Evolutionary conservation across 2,329 filamentous ascomycete genomes (phyloP).

Genomic region (Bisporella sp.): DNA sequence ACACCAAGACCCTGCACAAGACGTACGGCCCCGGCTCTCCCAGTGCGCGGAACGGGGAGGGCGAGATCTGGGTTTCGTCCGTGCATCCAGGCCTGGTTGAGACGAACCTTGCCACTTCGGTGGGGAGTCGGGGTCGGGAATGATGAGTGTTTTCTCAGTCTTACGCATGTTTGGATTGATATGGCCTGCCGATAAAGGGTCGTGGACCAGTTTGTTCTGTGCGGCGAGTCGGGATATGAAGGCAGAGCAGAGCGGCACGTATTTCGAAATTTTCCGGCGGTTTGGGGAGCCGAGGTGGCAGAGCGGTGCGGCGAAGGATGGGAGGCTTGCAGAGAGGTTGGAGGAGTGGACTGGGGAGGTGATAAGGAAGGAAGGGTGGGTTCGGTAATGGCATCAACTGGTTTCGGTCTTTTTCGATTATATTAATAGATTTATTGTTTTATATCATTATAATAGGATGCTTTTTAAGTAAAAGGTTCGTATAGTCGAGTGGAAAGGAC

Average conservation of each 20-base stretch:
- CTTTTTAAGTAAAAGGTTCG: no score
- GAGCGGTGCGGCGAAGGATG: constrained; percentile 29
- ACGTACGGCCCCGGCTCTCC: constrained; percentile 27
- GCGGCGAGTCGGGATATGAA: constrained; percentile 31
- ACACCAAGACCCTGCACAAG: constrained; percentile 30
- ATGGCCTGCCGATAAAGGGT: constrained; percentile 6
- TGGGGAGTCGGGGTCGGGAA: constrained; percentile 9
- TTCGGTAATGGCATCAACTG: constrained; percentile 13
- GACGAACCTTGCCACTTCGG: constrained; percentile 19
- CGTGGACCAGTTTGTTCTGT: constrained; percentile 30
- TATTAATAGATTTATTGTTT: no score
- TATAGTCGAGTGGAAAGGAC: no score
- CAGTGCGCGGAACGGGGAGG: constrained; percentile 21
- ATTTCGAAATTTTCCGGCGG: constrained; percentile 24
- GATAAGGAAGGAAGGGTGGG: constrained; percentile 28
- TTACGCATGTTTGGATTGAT: constrained; percentile 20
- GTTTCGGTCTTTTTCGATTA: no score
- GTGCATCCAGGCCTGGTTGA: constrained; percentile 36
- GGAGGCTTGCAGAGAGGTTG: constrained; percentile 27
- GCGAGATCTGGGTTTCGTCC: constrained; percentile 32
- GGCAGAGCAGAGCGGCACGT: constrained; percentile 30
- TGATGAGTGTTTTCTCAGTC: constrained; percentile 9
- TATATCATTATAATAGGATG: no score
- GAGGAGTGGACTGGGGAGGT: constrained; percentile 27
- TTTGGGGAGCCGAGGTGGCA: constrained; percentile 23